These are phyloP conservation scores for Botrytis elliptica DNA, from an alignment of 2,329 filamentous ascomycete species.

Conservation along the genomic window DNA sequence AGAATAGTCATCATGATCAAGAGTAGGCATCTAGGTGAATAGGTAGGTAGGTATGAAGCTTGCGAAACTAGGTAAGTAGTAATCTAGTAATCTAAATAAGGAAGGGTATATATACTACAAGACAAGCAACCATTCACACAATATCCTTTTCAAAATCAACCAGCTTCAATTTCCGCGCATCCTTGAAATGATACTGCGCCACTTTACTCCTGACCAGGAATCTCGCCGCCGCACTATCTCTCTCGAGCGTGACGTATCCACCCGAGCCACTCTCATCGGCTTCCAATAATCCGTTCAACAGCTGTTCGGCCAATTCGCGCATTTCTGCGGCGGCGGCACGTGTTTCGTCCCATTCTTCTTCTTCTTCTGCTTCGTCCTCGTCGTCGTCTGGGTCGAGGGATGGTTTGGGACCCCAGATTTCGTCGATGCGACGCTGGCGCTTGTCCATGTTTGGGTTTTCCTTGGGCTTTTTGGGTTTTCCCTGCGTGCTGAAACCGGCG, in stretches of 20 bases:
- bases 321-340: slow-evolving; percentile 56
- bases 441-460: slow-evolving; percentile 47
- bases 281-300: slow-evolving; percentile 58
- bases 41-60: background rate
- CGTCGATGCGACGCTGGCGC: slow-evolving; percentile 60
- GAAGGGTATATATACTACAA: background rate
- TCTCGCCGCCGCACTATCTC: slow-evolving; percentile 61
- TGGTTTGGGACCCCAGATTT: slow-evolving; percentile 52
- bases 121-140: background rate
- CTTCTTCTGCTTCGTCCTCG: slow-evolving; percentile 41
- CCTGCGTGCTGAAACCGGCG: slow-evolving; percentile 59
- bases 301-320: slow-evolving; percentile 57
- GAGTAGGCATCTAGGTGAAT: no score
- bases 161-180: slow-evolving; percentile 58
- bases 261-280: slow-evolving; percentile 54
- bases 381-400: slow-evolving; percentile 36
- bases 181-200: slow-evolving; percentile 63
- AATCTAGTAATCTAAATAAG: background rate
- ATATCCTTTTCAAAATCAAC: slow-evolving; percentile 62
- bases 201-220: slow-evolving; percentile 65
- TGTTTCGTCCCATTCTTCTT: slow-evolving; percentile 39
- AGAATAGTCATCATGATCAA: background rate
- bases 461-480: slow-evolving; percentile 53
- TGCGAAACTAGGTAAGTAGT: background rate
- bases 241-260: slow-evolving; percentile 57